Conservation (phyloP, 495 filamentous ascomycete genomes). For the Sordaria brevicollis region DNA sequence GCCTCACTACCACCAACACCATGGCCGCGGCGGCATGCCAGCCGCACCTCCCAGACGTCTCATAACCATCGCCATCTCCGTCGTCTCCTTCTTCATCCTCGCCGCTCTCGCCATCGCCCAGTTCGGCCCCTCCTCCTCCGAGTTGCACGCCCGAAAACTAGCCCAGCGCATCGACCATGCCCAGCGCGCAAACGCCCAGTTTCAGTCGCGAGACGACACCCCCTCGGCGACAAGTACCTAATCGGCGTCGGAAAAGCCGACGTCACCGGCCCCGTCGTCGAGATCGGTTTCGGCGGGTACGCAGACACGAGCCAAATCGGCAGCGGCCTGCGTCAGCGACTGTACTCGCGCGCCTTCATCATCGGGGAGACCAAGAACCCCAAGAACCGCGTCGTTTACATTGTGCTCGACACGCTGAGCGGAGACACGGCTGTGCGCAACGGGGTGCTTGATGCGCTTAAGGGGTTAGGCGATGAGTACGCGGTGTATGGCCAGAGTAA, state of each 20-base stretch:
- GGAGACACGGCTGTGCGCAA: constrained; percentile 86
- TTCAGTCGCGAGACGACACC: background rate
- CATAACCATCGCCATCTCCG: constrained; percentile 6
- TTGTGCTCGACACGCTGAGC: constrained; percentile 70
- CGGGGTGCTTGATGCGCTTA: constrained; percentile 68
- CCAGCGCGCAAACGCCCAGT: background rate
- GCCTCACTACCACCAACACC: background rate
- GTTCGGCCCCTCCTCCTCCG: background rate
- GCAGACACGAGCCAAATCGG: constrained; percentile 69
- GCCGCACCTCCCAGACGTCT: background rate
- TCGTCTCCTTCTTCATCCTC: constrained; percentile 14
- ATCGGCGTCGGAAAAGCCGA: constrained; percentile 90
- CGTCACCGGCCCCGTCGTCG: constrained; percentile 70
- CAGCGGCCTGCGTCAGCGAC: constrained; percentile 70
- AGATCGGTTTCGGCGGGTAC: constrained; percentile 56
- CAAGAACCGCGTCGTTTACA: constrained; percentile 71
- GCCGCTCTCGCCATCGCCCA: constrained; percentile 9
- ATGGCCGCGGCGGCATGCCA: background rate
- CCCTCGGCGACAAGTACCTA: constrained; percentile 49
- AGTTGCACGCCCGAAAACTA: background rate
- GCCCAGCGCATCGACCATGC: background rate
- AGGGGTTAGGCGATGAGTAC: constrained; percentile 41
- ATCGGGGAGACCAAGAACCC: constrained; percentile 60
- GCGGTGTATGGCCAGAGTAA: constrained; percentile 63
- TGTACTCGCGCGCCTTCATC: constrained; percentile 87